Evolutionary conservation across 1,139 yeast genomes (phyloP).

Genomic region (Torulaspora globosa): DNA sequence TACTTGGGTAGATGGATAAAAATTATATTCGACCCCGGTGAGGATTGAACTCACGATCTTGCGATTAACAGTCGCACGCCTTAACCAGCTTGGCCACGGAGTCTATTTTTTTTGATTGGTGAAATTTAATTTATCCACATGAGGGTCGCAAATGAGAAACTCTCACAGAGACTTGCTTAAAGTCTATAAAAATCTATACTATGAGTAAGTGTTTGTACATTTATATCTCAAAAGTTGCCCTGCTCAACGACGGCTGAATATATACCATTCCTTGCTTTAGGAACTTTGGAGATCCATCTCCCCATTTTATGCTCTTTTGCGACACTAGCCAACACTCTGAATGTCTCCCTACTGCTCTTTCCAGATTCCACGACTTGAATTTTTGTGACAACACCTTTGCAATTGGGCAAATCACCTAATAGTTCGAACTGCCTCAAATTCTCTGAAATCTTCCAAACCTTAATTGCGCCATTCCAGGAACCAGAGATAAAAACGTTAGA

Average conservation of each 20-base stretch:
- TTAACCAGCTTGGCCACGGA: slow-evolving; percentile 40
- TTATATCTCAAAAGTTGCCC: slow-evolving; percentile 12
- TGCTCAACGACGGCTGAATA: slow-evolving; percentile 45
- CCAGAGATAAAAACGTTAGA: slow-evolving; percentile 83
- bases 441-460: slow-evolving; percentile 71
- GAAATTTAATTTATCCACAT: neutral
- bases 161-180: too few relatives aligned
- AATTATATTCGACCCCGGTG: slow-evolving; percentile 35
- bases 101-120: slow-evolving; percentile 16
- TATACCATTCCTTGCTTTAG: slow-evolving; percentile 49
- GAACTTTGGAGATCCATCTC: slow-evolving; percentile 57
- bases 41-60: slow-evolving; percentile 40
- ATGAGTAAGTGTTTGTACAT: neutral
- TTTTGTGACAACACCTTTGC: slow-evolving; percentile 68
- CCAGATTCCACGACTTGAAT: slow-evolving; percentile 63
- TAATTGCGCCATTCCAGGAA: slow-evolving; percentile 74
- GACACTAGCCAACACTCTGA: slow-evolving; percentile 61
- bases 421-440: slow-evolving; percentile 57
- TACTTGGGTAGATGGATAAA: slow-evolving; percentile 6
- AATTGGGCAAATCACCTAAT: slow-evolving; percentile 53
- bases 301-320: slow-evolving; percentile 87
- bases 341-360: slow-evolving; percentile 44
- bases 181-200: neutral
- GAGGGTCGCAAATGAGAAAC: neutral
- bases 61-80: slow-evolving; percentile 41